Conservation (phyloP, 495 filamentous ascomycete genomes). For the Acidomyces sp. region DNA sequence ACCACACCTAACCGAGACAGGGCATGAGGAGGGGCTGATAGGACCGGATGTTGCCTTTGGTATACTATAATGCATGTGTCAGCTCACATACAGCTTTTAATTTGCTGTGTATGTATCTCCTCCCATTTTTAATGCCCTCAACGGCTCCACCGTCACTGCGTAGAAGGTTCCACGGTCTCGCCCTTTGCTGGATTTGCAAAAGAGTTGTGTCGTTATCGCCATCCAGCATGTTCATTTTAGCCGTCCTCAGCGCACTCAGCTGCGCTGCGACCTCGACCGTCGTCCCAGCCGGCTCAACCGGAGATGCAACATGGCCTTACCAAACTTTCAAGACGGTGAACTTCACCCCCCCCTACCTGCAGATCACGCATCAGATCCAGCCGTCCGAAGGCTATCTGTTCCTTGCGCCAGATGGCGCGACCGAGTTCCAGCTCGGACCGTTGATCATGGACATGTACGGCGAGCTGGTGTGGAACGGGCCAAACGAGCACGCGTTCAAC, state of each 20-base stretch:
- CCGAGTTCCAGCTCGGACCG: conserved; percentile 7
- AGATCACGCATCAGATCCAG: conserved; percentile 2
- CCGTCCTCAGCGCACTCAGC: not conserved
- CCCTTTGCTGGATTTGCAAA: too few species aligned
- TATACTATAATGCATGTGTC: too few species aligned
- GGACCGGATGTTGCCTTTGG: too few species aligned
- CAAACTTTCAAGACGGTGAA: conserved; percentile 15
- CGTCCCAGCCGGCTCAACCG: conserved; percentile 1
- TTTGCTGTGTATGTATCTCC: too few species aligned
- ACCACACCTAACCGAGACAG: too few species aligned
- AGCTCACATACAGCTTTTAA: too few species aligned
- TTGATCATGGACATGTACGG: conserved; percentile 16
- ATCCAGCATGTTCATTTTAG: too few species aligned
- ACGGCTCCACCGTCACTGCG: too few species aligned
- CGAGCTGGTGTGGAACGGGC: conserved; percentile 16
- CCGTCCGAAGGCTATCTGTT: conserved; percentile 8
- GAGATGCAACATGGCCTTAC: conserved; percentile 14
- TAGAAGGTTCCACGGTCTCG: too few species aligned
- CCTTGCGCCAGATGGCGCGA: conserved; percentile 8
- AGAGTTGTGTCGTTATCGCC: too few species aligned
- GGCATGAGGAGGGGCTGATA: too few species aligned
- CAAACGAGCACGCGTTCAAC: conserved; percentile 4
- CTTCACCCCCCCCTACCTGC: conserved; percentile 10
- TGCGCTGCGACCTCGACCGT: not conserved
- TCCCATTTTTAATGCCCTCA: too few species aligned